Base-by-base conservation (phyloP, 2,329 filamentous ascomycete genomes). In the Colletotrichum cereale region DNA sequence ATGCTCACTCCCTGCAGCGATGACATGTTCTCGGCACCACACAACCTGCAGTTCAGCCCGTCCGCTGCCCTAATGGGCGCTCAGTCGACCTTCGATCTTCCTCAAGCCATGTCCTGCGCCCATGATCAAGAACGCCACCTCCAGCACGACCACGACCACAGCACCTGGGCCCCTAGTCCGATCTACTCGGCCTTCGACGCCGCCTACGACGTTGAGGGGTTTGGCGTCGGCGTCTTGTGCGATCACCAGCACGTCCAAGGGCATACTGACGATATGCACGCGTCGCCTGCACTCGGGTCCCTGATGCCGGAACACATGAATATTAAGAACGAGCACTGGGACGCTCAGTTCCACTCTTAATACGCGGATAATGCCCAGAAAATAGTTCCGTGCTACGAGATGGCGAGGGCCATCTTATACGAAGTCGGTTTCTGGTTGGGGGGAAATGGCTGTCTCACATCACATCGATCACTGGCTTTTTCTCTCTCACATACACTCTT, bases 1-100 rank as follows among this genome's bases (percentile, higher is more conserved):
- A 83, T 88, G 36, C 83, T 88, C 70, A 89, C 87, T 0, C 87
- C 87, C 1, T 86, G 83, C 78, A 88, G 86, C 78, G 87, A 89
- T 67, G 87, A 88, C 74, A 73, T 77, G 24, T 80, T 81, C 58
- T 76, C 78, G 1, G 72, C 77, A 11, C 73, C 78, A 2, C 78
- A 78, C 8, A 75, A 70, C 21, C 72, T 81, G 70, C 74, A 76
- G 12, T 76, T 79, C 34, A 83, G 79, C 56, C 80, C 82, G 1
- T 67, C 73, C 8, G 75, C 73, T 72, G 79, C 81, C 42, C 76
- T 83, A 67, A 65, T 83, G 44, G 75, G 76, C 44, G 66, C 78
- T 2, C 76, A 77, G 16, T 64, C 66, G 44, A 66, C 77, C 1
- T 81, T 82, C 66, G 78, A 80, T 64, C 78, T 80, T 62, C n/a